Percentiles rank a stretch among this genome's conserved stretches.
Conservation (phyloP, 768 basidiomycete genomes). For the Pseudohyphozyma bogoriensis region DNA sequence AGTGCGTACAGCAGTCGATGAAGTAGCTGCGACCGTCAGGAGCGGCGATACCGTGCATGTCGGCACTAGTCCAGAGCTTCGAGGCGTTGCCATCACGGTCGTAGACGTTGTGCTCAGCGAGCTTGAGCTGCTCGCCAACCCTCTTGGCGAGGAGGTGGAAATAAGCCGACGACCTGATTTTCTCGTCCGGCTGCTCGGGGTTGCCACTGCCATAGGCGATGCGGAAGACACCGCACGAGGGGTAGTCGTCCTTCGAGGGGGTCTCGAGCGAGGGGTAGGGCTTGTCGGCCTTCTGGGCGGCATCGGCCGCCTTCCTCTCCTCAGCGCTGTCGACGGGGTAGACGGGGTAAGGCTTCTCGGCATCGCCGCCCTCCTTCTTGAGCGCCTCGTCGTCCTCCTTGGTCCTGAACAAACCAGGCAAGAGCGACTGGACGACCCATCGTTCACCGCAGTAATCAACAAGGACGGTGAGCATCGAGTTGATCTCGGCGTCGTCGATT, state of each 20-base stretch:
- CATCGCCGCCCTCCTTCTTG: constrained; percentile 1
- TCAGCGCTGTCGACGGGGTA: constrained; percentile 21
- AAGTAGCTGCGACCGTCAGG: constrained; percentile 43
- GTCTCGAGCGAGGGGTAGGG: constrained; percentile 26
- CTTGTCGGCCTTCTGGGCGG: constrained; percentile 20
- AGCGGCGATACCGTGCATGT: constrained; percentile 43
- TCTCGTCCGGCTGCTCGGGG: constrained; percentile 36
- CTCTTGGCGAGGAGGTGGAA: constrained; percentile 40
- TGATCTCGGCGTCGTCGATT: constrained; percentile 38
- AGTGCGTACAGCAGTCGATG: constrained; percentile 38
- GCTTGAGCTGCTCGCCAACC: constrained; percentile 37
- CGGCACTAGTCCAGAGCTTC: constrained; percentile 39
- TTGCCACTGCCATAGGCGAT: constrained; percentile 43
- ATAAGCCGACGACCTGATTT: constrained; percentile 20
- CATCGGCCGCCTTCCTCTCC: constrained; percentile 14
- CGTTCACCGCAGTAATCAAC: constrained; percentile 43
- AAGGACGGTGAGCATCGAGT: constrained; percentile 39
- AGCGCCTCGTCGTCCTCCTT: constrained; percentile 30
- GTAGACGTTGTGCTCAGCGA: constrained; percentile 40
- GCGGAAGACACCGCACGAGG: constrained; percentile 36
- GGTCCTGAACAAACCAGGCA: constrained; percentile 42
- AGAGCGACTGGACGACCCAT: constrained; percentile 43
- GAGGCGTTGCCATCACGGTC: constrained; percentile 36
- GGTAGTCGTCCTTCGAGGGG: constrained; percentile 36
- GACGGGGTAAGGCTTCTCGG: background rate